Evolutionary conservation across 1,284 basidiomycete species (phyloP).

Genomic region (Ustilago shanxiensis): DNA sequence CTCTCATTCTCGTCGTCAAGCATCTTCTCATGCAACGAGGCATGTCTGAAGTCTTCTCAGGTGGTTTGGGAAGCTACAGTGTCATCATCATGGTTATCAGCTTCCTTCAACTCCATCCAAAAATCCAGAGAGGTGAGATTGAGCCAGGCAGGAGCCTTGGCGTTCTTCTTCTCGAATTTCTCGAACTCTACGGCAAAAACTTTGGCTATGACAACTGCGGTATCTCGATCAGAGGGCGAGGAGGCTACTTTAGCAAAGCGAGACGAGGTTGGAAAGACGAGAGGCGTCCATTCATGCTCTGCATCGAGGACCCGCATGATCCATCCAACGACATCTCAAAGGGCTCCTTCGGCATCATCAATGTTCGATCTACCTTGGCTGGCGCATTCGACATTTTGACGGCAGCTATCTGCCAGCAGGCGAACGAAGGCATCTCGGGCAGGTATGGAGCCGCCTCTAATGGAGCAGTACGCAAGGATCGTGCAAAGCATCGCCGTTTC

Average conservation of each 20-base stretch:
- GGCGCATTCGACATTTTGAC: constrained; percentile 89
- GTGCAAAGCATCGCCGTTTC: constrained; percentile 26
- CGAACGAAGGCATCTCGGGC: constrained; percentile 44
- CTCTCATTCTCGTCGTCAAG: constrained; percentile 81
- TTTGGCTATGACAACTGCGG: constrained; percentile 80
- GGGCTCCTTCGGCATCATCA: constrained; percentile 85
- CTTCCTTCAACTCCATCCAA: constrained; percentile 97
- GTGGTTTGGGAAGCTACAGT: constrained; percentile 92
- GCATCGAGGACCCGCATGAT: constrained; percentile 96
- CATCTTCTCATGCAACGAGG: constrained; percentile 87
- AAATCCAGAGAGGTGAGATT: constrained; percentile 88
- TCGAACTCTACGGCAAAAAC: constrained; percentile 91
- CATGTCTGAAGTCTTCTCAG: constrained; percentile 97
- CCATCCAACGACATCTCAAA: constrained; percentile 89
- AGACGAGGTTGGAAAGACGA: constrained; percentile 60
- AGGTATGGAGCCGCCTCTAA: constrained; percentile 3
- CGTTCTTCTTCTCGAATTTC: constrained; percentile 92
- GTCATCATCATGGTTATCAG: constrained; percentile 92
- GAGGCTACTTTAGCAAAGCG: constrained; percentile 78
- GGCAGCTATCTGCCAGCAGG: constrained; percentile 70
- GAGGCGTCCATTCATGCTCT: constrained; percentile 77
- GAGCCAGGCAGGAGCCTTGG: constrained; percentile 88
- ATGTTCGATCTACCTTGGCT: constrained; percentile 84
- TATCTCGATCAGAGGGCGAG: constrained; percentile 82
- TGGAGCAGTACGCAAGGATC: constrained; percentile 22